Base-by-base conservation (phyloP, 345 rosid genomes). In the Tarenaya hassleriana region DNA sequence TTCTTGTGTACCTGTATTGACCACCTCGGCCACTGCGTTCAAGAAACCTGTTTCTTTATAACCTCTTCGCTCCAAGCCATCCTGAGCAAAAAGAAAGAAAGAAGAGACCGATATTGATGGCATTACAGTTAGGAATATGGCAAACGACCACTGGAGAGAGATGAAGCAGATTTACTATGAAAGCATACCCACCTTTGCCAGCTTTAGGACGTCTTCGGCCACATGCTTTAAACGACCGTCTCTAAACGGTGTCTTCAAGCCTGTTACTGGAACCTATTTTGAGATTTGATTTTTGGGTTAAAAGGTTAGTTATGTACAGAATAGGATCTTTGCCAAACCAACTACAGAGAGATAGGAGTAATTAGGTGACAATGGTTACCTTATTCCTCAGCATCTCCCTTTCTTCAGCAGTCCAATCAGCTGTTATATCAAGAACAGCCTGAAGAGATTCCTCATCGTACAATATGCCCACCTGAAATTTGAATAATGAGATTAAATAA, bases 381-480 rank as follows among this genome's bases (percentile, higher is more conserved):
- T 74, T 77, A 65, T 83, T 81, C 67, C 98, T 83, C 55, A 92
- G 65, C 87, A 81, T 85, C 71, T 78, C 77, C 66, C 98, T 83
- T 74, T 92, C 98, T 62, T 77, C 91, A 31, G 77, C 45, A 27
- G 91, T 88, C 97, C 98, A 92, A 71, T 94, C 99, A 52, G 94
- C 87, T 48, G 74, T 70, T 78, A 88, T 64, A 66, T 88, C 99
- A 19, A 86, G 60, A 35, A 81, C 64, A 73, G 44, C 71, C 72
- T 86, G 97, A 47, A 88, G 95, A 3, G 88, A 75, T 18, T 69
- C 78, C 44, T 94, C 95, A 44, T 94, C 99, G 56, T 94, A 88
- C 41, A 88, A 63, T 41, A 94, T 52, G 41, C 99, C 99, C 42
- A 86, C 99, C 99, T 94, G 81, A 49, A 14, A 60, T 62, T 62